Base-by-base conservation (phyloP, 495 filamentous ascomycete species). In the Neurospora sp. region DNA sequence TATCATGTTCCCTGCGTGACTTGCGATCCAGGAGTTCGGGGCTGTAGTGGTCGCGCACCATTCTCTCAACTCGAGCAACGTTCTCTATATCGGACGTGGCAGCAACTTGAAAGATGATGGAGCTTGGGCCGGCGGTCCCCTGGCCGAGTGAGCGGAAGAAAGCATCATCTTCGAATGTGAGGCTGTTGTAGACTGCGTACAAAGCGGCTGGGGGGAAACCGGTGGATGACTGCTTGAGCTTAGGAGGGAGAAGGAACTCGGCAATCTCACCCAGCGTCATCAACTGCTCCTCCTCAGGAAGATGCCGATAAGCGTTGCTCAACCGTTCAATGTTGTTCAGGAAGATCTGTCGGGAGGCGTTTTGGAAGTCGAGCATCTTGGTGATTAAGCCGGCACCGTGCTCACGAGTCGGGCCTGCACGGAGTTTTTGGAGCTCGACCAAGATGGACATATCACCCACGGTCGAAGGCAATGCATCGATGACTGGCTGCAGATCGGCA, bases 251-350 rank as follows among this genome's bases (percentile, higher is more conserved):
- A 12, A 87, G 70, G 53, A 75, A 71, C n/a, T 83, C 83, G 18
- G 92, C 86, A 73, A 96, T 88, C 44, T 92, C 86, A 69, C 87
- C 82, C 27, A 95, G 80, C 6, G 85, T 91, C 65, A 90, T 83
- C 73, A 90, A 86, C 38, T 84, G 83, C 8, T 84, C 75, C 7
- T 85, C 80, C 44, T 86, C 77, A 72, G 87, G 84, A 12, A 87
- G 77, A 22, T 82, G 81, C 14, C 14, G 22, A 37, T 35, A 4
- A 35, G 27, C 14, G 27, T 18, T 65, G 73, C 89, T 88, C 37
- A 93, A 74, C 1, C 79, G 78, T 31, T 76, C 73, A 0, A 88
- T 78, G 76, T 91, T 82, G n/a, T 76, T 76, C 70, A 86, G 83
- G 75, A 89, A 89, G 0, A 88, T 78, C 12, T 74, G 75, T 73